Evolutionary conservation across 2,329 filamentous ascomycete species (phyloP), one percentile per base, ranked within the genome.

Genomic region (Elsinoe batatas): DNA sequence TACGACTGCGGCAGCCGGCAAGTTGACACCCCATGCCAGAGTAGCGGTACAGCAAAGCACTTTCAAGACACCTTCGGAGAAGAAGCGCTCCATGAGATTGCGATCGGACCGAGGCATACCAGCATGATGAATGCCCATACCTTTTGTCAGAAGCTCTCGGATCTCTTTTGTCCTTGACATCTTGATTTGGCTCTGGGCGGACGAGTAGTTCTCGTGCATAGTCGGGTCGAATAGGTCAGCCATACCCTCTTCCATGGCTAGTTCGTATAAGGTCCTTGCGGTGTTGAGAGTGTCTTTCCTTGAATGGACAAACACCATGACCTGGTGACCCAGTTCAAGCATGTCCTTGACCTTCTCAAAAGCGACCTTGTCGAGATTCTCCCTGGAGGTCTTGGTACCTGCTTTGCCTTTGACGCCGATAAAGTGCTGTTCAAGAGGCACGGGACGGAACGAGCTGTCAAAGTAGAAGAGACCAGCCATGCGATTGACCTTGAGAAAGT

Each of bases 241-340:
- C 60, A 86, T 88, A 42, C 82, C 79, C 37, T 95, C 79, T 33
- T 97, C 91, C 2, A 83, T 76, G 1, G 93, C 93, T 75, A 93
- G 90, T 63, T 96, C 85, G 59, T 87, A 83, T 22, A 98, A 75
- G 74, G 85, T 88, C 61, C 87, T 85, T 44, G 93, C 91, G 1
- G 91, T 94, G 59, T 86, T 80, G 61, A 95, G 82, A 0, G 94
- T 98, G 63, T 99, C 94, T 67, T 95, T 91, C 22, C 93, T 81
- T 1, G 91, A 96, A 69, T 98, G 94, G 10, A 98, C 94, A 69
- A 99, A 98, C 0, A 99, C 91, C 94, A 99, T 98, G 61, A 98
- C 81, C 69, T 98, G 93, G 65, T 99, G 93, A n/a, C 88, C 91
- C 57, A 78, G 76, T 66, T 90, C 82, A 2, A 98, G 77, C 91